Conservation (phyloP, 169 alveolate species). For the Plasmodium gonderi region DNA sequence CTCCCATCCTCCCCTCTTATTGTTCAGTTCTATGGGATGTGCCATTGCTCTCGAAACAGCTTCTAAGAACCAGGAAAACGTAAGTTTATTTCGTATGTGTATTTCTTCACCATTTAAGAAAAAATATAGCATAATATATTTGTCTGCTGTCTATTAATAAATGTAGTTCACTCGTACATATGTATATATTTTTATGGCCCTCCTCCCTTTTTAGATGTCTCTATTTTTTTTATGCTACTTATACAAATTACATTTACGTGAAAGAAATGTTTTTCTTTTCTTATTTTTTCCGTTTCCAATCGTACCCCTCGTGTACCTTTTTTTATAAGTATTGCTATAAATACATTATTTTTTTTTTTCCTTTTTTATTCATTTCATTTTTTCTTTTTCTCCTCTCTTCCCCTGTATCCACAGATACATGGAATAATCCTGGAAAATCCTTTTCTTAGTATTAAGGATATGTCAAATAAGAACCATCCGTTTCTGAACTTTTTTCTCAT, state of each 20-base stretch:
- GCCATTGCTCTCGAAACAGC: conserved; percentile 68
- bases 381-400: background rate
- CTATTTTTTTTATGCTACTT: too few species aligned
- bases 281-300: too few species aligned
- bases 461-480: background rate
- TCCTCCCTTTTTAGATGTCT: too few species aligned
- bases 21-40: conserved; percentile 51
- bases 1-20: background rate
- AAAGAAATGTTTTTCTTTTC: too few species aligned
- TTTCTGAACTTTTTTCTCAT: conserved; percentile 14
- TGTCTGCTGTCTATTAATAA: too few species aligned
- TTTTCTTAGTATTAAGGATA: conserved; percentile 26
- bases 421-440: conserved; percentile 55
- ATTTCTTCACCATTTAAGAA: background rate
- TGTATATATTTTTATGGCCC: too few species aligned
- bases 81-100: too few species aligned
- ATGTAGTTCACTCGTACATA: too few species aligned
- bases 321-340: too few species aligned
- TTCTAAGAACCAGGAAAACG: background rate
- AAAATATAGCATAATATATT: too few species aligned
- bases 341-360: background rate
- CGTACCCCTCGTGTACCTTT: too few species aligned
- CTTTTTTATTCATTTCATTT: background rate
- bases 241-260: too few species aligned
- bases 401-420: background rate